Evolutionary conservation across 768 basidiomycete species (phyloP), one percentile per base, ranked within the genome.

Genomic region (Saitozyma sp.): DNA sequence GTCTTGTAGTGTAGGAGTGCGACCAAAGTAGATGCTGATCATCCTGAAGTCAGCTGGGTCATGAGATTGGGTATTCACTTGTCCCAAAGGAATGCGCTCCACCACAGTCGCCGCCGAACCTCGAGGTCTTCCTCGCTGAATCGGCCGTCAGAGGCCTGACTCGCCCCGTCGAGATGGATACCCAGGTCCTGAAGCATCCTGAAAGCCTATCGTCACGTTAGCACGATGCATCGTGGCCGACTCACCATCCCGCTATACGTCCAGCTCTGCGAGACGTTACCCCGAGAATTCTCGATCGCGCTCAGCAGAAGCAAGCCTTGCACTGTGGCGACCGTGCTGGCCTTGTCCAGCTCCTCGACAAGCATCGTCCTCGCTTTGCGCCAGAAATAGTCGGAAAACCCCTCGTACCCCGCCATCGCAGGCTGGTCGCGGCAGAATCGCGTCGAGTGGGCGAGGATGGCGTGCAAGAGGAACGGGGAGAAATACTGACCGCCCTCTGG

Each of bases 11-110:
- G 54, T 56, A n/a, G 60, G 60, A 17, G 42, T 43, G 9, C 60
- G 60, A 10, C 60, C 60, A 29, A 61, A 43, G 16, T 52, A 55
- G 53, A 61, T 42, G 11, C 53, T 43, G 37, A 54, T 55, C 53
- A 61, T 55, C 45, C 60, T 61, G 46, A 17, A 19, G 38, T 61
- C 29, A 61, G 53, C 19, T 16, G 2, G 9, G 50, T 0, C 13
- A 3, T 37, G 39, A 16, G 29, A n/a, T 10, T 9, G 19, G 11
- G 4, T 14, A 56, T 54, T 55, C 43, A 61, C 60, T 61, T 61
- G 17, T 61, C 60, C 60, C 60, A 61, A 10, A 41, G 16, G 42
- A 55, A 61, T 11, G 60, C 60, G 14, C 53, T 61, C 60, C 60
- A 61, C 40, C 46, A 50, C 8, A 61, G 2, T 14, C 60, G 45